These are phyloP conservation scores for Lyophyllum decastes DNA, from an alignment of 768 basidiomycete species.

Conservation along the genomic window DNA sequence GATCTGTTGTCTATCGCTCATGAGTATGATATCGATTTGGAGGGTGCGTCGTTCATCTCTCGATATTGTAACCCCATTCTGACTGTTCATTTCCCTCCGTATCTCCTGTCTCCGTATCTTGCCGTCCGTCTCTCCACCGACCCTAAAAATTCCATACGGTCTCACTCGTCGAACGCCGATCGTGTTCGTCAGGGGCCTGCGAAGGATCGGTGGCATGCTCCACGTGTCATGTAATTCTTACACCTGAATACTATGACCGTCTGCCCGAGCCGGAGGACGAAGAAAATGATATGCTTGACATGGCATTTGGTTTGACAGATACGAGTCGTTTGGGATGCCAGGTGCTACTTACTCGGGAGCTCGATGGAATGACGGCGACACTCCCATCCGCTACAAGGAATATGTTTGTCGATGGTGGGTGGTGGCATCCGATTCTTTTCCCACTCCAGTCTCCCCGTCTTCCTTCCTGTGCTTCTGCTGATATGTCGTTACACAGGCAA, in stretches of 20 bases:
- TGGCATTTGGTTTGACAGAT: constrained; percentile 96
- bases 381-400: constrained; percentile 92
- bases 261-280: constrained; percentile 95
- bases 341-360: constrained; percentile 71
- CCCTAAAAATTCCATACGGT: neutral
- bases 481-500: neutral
- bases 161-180: neutral
- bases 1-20: constrained; percentile 90
- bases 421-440: neutral
- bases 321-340: constrained; percentile 85
- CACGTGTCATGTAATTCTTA: constrained; percentile 92
- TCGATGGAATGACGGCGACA: constrained; percentile 85
- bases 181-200: constrained; percentile 72
- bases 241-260: constrained; percentile 78
- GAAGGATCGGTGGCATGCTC: constrained; percentile 97
- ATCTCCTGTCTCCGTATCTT: neutral
- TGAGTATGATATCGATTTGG: constrained; percentile 94
- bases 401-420: constrained; percentile 93
- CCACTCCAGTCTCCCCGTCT: neutral
- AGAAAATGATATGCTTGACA: constrained; percentile 98
- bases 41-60: constrained; percentile 57
- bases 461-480: neutral
- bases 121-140: neutral
- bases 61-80: neutral
- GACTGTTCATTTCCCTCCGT: neutral